Percentiles rank a stretch among this genome's conserved stretches.
Conservation (phyloP, 176 grass and related monocot genomes). For the Luzula sylvatica region DNA sequence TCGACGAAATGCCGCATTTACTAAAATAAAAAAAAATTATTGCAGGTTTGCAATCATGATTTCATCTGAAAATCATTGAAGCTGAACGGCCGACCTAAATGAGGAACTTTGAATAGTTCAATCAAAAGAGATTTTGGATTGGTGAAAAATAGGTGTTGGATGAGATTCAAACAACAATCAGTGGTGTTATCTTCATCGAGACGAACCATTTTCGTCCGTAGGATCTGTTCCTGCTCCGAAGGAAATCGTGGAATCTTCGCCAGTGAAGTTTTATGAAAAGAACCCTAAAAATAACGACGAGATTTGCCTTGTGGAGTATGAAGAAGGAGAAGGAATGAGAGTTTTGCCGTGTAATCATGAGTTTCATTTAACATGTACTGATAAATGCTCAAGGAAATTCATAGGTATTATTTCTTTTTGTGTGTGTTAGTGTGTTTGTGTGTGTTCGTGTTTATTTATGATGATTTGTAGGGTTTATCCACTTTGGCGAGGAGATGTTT, state of each 20-base stretch:
- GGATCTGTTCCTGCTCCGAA: conserved; percentile 88
- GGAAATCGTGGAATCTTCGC: conserved; percentile 73
- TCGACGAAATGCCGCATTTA: neutral
- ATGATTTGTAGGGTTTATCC: conserved; percentile 79
- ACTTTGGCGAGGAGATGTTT: conserved; percentile 89
- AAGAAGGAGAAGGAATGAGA: conserved; percentile 78
- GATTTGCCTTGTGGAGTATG: conserved; percentile 81
- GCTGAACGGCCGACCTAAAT: conserved; percentile 40
- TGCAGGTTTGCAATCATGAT: conserved; percentile 91
- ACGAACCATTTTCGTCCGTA: conserved; percentile 78
- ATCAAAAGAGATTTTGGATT: conserved; percentile 83
- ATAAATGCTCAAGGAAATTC: conserved; percentile 99
- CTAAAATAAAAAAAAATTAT: conserved; percentile 1
- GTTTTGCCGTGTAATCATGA: conserved; percentile 92
- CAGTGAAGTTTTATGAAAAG: conserved; percentile 70
- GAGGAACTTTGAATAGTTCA: conserved; percentile 36
- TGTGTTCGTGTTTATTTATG: neutral
- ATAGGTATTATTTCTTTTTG: conserved; percentile 52
- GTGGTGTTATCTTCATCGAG: conserved; percentile 74
- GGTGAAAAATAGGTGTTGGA: conserved; percentile 63
- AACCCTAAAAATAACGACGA: conserved; percentile 52
- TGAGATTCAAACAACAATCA: conserved; percentile 98
- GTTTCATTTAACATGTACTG: conserved; percentile 95
- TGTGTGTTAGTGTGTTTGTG: neutral
- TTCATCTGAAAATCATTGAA: conserved; percentile 86